Percentiles rank a stretch among this genome's conserved stretches.
Evolutionary conservation across 2,329 filamentous ascomycete species (phyloP).

Genomic region (Raffaelea arxii): DNA sequence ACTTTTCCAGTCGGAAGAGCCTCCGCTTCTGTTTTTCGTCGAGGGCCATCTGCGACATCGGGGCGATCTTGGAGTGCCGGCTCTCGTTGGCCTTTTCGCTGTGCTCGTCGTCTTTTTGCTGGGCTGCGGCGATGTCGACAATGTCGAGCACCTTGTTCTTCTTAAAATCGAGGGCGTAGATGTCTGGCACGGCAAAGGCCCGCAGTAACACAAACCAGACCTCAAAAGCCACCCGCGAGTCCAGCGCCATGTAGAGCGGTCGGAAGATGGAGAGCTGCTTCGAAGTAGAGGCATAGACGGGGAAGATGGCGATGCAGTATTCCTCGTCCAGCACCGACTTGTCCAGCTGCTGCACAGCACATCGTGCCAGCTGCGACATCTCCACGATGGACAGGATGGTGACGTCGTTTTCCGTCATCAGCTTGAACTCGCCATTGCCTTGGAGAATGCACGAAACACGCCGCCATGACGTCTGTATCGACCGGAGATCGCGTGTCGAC

Average conservation of each 20-base stretch:
- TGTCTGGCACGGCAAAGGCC: slow-evolving; percentile 83
- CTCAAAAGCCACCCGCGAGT: slow-evolving; percentile 84
- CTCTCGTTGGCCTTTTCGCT: background rate
- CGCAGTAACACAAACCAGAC: slow-evolving; percentile 92
- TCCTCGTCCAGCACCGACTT: slow-evolving; percentile 85
- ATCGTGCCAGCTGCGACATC: slow-evolving; percentile 78
- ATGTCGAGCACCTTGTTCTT: slow-evolving; percentile 33
- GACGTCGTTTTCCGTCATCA: slow-evolving; percentile 78
- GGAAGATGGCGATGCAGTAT: slow-evolving; percentile 90
- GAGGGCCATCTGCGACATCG: background rate
- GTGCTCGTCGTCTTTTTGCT: slow-evolving; percentile 19
- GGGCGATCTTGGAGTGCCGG: background rate
- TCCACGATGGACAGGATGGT: slow-evolving; percentile 75
- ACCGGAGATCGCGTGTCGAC: slow-evolving; percentile 46
- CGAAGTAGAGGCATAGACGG: slow-evolving; percentile 72
- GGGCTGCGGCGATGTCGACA: slow-evolving; percentile 28
- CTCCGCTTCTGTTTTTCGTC: slow-evolving; percentile 20
- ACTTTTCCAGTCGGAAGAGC: slow-evolving; percentile 53
- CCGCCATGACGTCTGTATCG: slow-evolving; percentile 60
- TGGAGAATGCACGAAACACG: slow-evolving; percentile 86
- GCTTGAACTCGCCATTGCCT: slow-evolving; percentile 88
- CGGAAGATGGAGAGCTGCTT: slow-evolving; percentile 66
- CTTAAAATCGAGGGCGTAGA: slow-evolving; percentile 57
- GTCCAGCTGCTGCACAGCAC: slow-evolving; percentile 83
- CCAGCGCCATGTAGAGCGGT: slow-evolving; percentile 83